Evolutionary conservation across 768 basidiomycete species (phyloP).

Genomic region (Mycena rosella): DNA sequence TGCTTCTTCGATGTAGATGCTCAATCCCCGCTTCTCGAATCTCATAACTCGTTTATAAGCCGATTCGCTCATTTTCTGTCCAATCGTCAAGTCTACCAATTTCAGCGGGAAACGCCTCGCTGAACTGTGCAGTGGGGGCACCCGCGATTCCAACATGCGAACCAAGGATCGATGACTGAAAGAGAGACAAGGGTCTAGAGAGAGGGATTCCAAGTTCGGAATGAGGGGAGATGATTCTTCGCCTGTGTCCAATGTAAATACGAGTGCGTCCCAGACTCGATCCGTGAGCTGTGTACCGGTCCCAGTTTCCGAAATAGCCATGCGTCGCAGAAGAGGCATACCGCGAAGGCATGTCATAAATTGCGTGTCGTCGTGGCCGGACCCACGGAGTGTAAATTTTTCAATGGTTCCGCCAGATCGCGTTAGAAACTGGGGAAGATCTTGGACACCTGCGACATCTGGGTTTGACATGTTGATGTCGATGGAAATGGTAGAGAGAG

Average conservation of each 20-base stretch:
- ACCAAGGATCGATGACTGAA: neutral
- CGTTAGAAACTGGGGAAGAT: neutral
- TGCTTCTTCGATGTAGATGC: neutral
- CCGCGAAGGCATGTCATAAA: slow-evolving; percentile 4
- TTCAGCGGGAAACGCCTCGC: neutral
- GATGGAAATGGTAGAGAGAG: slow-evolving; percentile 8
- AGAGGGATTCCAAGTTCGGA: slow-evolving; percentile 9
- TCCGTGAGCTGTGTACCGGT: neutral
- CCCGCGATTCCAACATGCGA: neutral
- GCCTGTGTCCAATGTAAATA: neutral
- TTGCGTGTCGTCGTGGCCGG: neutral
- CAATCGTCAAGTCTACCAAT: neutral
- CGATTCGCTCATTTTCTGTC: neutral
- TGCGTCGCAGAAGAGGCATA: slow-evolving; percentile 9
- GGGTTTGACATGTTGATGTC: neutral
- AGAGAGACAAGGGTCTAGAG: neutral
- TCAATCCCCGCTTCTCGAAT: neutral
- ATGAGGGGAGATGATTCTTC: neutral
- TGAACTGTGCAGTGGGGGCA: neutral
- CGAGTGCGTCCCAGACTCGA: slow-evolving; percentile 12
- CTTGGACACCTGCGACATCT: neutral
- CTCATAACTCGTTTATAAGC: neutral
- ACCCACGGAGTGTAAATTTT: neutral
- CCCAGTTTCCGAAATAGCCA: neutral
- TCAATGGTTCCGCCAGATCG: slow-evolving; percentile 6